Conservation (phyloP, 2,329 filamentous ascomycete genomes). For the Fusarium tjaetaba region DNA sequence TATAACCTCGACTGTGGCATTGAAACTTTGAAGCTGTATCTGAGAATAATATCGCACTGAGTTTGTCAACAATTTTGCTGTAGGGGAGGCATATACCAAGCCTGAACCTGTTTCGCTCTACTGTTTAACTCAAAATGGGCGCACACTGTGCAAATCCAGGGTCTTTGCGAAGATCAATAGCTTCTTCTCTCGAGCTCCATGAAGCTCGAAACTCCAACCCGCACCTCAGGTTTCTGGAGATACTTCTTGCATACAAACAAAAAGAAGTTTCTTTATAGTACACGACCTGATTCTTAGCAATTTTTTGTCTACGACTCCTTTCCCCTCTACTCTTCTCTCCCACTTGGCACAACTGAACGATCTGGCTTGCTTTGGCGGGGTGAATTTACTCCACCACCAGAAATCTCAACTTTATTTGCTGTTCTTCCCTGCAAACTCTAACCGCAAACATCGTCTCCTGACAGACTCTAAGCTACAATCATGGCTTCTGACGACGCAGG, state of each 20-base stretch:
- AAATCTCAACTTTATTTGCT: conserved; percentile 39
- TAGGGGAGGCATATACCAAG: not conserved
- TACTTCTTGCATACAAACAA: not conserved
- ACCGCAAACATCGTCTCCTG: not conserved
- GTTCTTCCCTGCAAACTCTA: not conserved
- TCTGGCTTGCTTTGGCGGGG: conserved; percentile 37
- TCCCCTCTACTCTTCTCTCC: not conserved
- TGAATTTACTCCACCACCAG: conserved; percentile 42
- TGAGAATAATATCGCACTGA: not conserved
- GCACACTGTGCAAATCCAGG: conserved; percentile 38
- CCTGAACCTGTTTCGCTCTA: not conserved
- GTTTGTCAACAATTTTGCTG: not conserved
- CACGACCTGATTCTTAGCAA: no score
- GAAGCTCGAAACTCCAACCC: not conserved
- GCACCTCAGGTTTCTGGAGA: not conserved
- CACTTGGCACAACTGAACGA: conserved; percentile 21
- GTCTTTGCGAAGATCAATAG: conserved; percentile 27
- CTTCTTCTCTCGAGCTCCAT: not conserved
- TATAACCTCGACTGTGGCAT: no score
- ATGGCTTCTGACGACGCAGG: conserved; percentile 40
- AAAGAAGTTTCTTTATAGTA: not conserved
- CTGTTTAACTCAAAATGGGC: not conserved
- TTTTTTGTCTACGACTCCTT: not conserved
- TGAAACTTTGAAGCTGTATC: not conserved
- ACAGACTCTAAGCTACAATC: not conserved